Conservation (phyloP, 257 asterid species). For the Solanum paucissectum region DNA sequence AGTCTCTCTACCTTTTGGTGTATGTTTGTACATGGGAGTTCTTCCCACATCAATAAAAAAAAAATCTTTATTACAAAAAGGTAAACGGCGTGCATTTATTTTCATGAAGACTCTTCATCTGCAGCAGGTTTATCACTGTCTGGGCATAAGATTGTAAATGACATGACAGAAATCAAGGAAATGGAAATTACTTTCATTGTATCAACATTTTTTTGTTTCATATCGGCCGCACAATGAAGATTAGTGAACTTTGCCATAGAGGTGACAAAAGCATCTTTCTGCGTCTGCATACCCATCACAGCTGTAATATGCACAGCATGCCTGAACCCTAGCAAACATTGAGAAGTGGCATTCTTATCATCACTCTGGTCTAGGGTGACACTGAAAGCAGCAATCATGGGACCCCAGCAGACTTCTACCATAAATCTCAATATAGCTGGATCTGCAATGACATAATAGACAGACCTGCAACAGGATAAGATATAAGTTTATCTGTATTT, state of each 20-base stretch:
- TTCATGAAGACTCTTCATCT: not conserved
- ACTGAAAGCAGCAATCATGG: constrained; percentile 97
- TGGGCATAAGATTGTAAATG: not conserved
- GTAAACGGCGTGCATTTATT: not conserved
- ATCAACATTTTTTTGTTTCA: constrained; percentile 97
- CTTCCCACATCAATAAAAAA: not conserved
- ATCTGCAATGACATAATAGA: constrained; percentile 74
- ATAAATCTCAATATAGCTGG: constrained; percentile 88
- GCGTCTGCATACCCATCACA: constrained; percentile 93
- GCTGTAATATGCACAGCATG: constrained; percentile 95
- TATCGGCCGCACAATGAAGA: constrained; percentile 98
- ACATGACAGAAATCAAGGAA: not conserved
- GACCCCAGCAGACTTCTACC: constrained; percentile 99
- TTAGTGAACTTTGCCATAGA: constrained; percentile 93
- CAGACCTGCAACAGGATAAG: constrained; percentile 43
- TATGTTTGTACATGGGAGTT: not conserved
- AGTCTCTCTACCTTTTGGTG: not conserved
- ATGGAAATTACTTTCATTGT: constrained; percentile 73
- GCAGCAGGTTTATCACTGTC: not conserved
- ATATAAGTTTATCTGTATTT: not conserved
- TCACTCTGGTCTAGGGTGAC: constrained; percentile 97
- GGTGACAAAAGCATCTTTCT: constrained; percentile 97
- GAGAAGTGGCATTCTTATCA: constrained; percentile 84
- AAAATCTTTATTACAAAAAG: not conserved
- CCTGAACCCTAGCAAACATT: constrained; percentile 86